Evolutionary conservation across 73 alveolate species (phyloP).

Genomic region (Tetrahymena thermophila): DNA sequence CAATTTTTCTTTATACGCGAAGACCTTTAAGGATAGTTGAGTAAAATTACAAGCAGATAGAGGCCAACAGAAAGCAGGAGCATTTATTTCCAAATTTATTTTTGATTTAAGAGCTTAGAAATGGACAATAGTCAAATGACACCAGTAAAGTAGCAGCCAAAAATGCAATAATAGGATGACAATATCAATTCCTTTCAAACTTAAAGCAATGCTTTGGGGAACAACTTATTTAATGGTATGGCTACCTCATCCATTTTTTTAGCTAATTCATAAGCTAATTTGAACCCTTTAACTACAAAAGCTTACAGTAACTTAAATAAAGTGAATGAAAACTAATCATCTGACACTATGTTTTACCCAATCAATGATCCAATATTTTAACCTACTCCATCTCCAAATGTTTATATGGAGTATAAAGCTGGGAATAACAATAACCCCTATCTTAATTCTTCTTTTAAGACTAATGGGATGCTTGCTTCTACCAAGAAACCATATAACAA

Average conservation of each 20-base stretch:
- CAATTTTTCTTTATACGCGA: background rate
- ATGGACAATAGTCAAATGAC: background rate
- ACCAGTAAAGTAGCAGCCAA: background rate
- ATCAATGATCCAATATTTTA: background rate
- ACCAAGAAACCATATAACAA: background rate
- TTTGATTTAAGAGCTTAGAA: background rate
- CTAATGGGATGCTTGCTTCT: background rate
- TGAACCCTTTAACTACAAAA: background rate
- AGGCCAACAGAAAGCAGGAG: background rate
- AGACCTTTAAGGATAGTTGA: background rate
- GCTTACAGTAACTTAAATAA: background rate
- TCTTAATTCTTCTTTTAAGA: background rate
- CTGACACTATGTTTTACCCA: background rate
- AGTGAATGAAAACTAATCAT: background rate
- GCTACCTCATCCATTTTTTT: background rate
- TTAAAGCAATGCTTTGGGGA: background rate
- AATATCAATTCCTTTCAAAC: background rate
- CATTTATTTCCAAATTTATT: background rate
- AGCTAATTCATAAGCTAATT: background rate
- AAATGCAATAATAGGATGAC: background rate
- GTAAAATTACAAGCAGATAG: background rate
- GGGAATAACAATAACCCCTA: background rate
- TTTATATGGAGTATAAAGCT: background rate
- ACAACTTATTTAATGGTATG: background rate
- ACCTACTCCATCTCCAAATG: background rate